Percentiles rank a stretch among this genome's conserved stretches.
phyloP scores from a whole-genome alignment of 2,329 filamentous ascomycete genomes.

The Dactylonectria estremocensis region DNA sequence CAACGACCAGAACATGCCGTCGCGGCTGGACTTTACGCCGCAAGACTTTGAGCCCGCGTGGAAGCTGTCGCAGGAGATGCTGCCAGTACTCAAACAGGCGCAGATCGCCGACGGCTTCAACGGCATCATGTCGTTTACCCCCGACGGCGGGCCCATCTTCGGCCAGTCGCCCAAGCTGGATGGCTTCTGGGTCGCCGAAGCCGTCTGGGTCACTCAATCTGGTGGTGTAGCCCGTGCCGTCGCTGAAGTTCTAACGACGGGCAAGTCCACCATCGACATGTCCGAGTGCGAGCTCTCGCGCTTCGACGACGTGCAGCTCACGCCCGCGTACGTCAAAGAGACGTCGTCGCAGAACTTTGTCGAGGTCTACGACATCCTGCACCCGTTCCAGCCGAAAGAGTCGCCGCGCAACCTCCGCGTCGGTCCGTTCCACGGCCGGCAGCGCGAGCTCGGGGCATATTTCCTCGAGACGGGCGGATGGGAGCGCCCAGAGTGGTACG shows the following conservation, averaged over 20 bases:
- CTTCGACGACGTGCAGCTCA: constrained; percentile 74
- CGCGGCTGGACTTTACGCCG: constrained; percentile 71
- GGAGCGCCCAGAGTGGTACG: constrained; percentile 76
- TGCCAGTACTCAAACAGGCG: constrained; percentile 66
- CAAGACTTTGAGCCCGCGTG: constrained; percentile 75
- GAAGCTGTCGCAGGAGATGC: constrained; percentile 67
- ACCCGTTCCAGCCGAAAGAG: constrained; percentile 70
- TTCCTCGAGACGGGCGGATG: constrained; percentile 74
- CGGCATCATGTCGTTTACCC: constrained; percentile 77
- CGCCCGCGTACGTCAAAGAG: constrained; percentile 69
- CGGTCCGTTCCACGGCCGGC: constrained; percentile 70
- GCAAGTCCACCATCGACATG: constrained; percentile 69
- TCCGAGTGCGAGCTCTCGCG: constrained; percentile 72
- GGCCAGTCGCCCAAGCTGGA: constrained; percentile 71
- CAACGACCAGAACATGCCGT: constrained; percentile 74
- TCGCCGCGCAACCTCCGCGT: constrained; percentile 72
- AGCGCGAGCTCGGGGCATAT: constrained; percentile 69
- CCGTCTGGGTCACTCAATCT: constrained; percentile 78
- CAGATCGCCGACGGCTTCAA: constrained; percentile 75
- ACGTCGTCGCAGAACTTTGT: constrained; percentile 74
- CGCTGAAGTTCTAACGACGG: constrained; percentile 71
- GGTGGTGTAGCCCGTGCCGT: constrained; percentile 74
- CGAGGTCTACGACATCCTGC: constrained; percentile 76
- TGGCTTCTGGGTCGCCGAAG: constrained; percentile 76
- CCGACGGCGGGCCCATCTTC: constrained; percentile 73